Evolutionary conservation across 192 early-diverging fungal species (phyloP).

Genomic region (Haplosporangium gracile): DNA sequence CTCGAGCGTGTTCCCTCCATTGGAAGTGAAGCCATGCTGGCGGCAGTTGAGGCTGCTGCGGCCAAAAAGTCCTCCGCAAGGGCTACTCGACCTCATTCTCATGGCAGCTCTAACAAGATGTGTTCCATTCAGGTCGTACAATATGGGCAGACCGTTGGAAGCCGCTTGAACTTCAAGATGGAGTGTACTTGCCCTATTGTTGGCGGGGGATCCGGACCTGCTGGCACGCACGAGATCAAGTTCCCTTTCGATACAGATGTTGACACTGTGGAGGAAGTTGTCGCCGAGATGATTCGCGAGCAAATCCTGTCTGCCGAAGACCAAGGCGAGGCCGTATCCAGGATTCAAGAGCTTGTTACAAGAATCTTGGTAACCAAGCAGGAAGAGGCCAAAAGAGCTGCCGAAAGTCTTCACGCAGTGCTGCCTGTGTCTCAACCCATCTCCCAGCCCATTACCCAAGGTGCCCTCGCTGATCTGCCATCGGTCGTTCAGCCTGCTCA

Average conservation of each 20-base stretch:
- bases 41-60: background rate
- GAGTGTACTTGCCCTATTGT: conserved; percentile 7
- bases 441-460: background rate
- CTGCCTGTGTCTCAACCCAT: background rate
- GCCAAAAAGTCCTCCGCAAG: background rate
- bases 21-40: background rate
- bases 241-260: conserved; percentile 71
- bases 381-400: background rate
- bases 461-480: background rate
- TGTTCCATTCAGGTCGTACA: conserved; percentile 14
- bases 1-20: background rate
- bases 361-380: background rate
- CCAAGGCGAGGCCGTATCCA: conserved; percentile 8
- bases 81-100: background rate
- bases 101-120: background rate
- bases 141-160: background rate
- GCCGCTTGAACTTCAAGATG: conserved; percentile 13
- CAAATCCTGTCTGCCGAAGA: conserved; percentile 21
- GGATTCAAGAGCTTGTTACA: conserved; percentile 21
- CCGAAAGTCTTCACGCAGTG: conserved; percentile 1
- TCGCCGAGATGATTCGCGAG: conserved; percentile 64
- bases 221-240: conserved; percentile 64
- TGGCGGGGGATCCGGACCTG: background rate
- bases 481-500: background rate
- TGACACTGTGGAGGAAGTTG: conserved; percentile 78